Evolutionary conservation across 495 filamentous ascomycete genomes (phyloP).

Genomic region (Penicillium salamii): DNA sequence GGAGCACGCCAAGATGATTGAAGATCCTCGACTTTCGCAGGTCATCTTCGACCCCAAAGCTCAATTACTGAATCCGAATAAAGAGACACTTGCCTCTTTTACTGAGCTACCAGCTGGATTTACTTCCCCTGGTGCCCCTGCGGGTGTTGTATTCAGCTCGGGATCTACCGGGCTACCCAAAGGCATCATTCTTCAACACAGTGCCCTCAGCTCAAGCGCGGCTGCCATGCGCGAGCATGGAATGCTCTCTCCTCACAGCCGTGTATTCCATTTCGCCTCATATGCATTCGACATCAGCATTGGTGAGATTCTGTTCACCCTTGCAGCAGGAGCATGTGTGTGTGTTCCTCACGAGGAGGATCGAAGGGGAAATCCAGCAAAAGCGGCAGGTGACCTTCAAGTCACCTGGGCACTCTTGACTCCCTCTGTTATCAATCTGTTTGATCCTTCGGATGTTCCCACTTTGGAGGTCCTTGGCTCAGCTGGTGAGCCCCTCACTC

Average conservation of each 20-base stretch:
- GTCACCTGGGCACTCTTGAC: too few species aligned
- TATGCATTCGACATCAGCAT: conserved; percentile 43
- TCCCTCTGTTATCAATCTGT: too few species aligned
- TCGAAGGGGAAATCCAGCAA: too few species aligned
- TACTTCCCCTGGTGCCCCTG: conserved; percentile 5
- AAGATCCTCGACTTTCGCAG: too few species aligned
- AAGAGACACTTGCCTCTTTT: too few species aligned
- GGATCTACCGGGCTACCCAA: conserved; percentile 39
- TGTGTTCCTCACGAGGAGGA: conserved; percentile 22
- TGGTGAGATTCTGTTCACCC: conserved; percentile 36
- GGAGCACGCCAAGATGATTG: too few species aligned
- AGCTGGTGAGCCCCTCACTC: conserved; percentile 11
- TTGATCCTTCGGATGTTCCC: background rate
- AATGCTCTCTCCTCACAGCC: conserved; percentile 28
- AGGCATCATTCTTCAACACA: conserved; percentile 21
- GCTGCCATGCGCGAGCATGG: conserved; percentile 15
- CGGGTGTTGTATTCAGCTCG: conserved; percentile 36
- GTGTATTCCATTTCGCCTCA: conserved; percentile 44
- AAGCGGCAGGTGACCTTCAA: too few species aligned
- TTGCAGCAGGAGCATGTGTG: conserved; percentile 37
- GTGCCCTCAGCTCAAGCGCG: conserved; percentile 10
- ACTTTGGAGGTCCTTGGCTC: background rate
- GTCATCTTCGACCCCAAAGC: background rate
- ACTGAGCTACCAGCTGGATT: background rate
- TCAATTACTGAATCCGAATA: background rate